Evolutionary conservation across 495 filamentous ascomycete species (phyloP), one percentile per base, ranked within the genome.

Genomic region (Annulohypoxylon moriforme): DNA sequence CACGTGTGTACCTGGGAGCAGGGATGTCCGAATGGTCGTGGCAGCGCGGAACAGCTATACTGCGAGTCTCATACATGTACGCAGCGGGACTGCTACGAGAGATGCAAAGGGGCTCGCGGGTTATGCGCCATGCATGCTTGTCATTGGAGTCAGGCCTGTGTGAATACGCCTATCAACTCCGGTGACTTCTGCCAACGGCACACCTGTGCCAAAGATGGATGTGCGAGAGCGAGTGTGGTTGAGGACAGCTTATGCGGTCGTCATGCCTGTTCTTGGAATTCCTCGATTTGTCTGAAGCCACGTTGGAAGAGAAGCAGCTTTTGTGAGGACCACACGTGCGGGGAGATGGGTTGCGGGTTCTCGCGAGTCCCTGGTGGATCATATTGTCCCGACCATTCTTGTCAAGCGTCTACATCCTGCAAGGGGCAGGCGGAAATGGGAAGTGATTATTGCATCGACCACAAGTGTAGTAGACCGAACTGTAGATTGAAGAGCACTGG

Each of bases 301-400:
- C 66, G 71, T 8, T 73, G 71, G 71, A 73, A 73, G 50, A 22
- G 66, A 18, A 73, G 71, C 25, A 73, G 66, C 20, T 73, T 66
- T 58, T 73, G 71, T 42, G 65, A 69, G 42, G 71, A 73, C 29
- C 71, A 73, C 34, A 73, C 71, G 14, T 73, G 71, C 24, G 71
- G 71, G 27, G 71, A 73, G 42, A 69, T 73, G 71, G 71, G 71
- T 36, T 73, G 71, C 29, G 71, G 71, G 13, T 73, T 69, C 11
- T 33, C 71, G 8, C 61, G 65, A 24, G 14, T 52, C n/a, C 22
- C 71, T 4, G 66, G 66, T 16, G 71, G 71, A 36, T 73, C 71
- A 3, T 73, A 73, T 36, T 73, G 71, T 38, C 14, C 57, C 14
- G 71, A 73, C 27, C 71, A 73, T 34, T 73, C 71, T 24, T 73